Conservation (phyloP, 371 early-diverging fungal genomes). For the Batrachochytrium dendrobatidis region DNA sequence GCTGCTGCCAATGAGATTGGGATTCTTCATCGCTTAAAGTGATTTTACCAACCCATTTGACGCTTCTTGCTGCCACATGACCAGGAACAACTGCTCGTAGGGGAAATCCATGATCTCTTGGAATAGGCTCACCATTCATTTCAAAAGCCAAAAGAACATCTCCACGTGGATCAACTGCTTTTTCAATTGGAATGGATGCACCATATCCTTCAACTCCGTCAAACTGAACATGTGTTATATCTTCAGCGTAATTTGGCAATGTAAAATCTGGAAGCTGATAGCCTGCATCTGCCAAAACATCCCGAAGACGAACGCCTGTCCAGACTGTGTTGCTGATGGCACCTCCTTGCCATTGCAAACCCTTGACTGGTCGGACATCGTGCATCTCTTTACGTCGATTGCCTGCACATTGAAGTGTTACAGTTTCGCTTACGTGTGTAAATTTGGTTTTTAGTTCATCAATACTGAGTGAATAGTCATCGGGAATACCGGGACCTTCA, state of each 20-base stretch:
- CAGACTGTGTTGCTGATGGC: slow-evolving; percentile 74
- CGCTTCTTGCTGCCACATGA: slow-evolving; percentile 75
- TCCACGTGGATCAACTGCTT: slow-evolving; percentile 58
- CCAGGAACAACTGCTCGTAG: slow-evolving; percentile 78
- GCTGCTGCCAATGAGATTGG: slow-evolving; percentile 63
- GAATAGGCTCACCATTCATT: slow-evolving; percentile 73
- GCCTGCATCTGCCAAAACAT: slow-evolving; percentile 45
- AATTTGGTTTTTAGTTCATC: slow-evolving; percentile 44
- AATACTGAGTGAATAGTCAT: slow-evolving; percentile 43
- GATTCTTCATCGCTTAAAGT: slow-evolving; percentile 55
- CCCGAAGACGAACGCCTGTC: slow-evolving; percentile 69
- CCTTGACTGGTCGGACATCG: slow-evolving; percentile 63
- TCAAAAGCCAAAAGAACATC: slow-evolving; percentile 80
- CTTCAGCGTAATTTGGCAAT: not conserved
- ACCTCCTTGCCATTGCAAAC: slow-evolving; percentile 69
- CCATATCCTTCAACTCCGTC: slow-evolving; percentile 70
- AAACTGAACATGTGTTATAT: slow-evolving; percentile 54
- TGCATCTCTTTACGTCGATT: slow-evolving; percentile 77
- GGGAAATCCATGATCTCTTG: slow-evolving; percentile 78
- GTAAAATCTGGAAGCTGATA: not conserved
- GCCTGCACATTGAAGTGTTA: slow-evolving; percentile 70
- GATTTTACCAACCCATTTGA: slow-evolving; percentile 70
- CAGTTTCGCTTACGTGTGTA: slow-evolving; percentile 42
- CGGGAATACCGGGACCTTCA: slow-evolving; percentile 19
- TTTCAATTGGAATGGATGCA: slow-evolving; percentile 62